phyloP scores from a whole-genome alignment of 148 eudicot genomes.

The Persicaria tinctoria region DNA sequence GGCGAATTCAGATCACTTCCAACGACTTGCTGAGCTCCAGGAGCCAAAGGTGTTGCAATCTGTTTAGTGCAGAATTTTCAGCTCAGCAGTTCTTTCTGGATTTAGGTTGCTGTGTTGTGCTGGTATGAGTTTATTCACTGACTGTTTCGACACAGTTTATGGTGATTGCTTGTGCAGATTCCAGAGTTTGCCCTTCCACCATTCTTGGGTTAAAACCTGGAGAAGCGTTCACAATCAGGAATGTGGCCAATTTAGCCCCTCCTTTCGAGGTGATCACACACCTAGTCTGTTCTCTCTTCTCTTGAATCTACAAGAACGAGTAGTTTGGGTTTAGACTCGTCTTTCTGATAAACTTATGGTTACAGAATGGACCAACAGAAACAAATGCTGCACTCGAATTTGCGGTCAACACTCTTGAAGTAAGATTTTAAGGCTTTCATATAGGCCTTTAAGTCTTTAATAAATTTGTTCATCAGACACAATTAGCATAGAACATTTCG shows the following conservation, averaged over 20 bases:
- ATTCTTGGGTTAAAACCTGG: constrained; percentile 90
- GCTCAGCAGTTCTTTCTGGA: not conserved
- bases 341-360: constrained; percentile 1
- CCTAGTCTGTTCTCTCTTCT: not conserved
- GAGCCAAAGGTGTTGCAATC: constrained; percentile 55
- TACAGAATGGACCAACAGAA: constrained; percentile 91
- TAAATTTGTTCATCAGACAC: no score
- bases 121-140: constrained; percentile 20
- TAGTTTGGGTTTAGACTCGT: not conserved
- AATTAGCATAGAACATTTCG: not conserved
- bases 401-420: constrained; percentile 77
- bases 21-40: constrained; percentile 63
- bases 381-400: constrained; percentile 96
- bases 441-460: no score
- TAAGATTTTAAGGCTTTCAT: constrained; percentile 20
- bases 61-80: no score
- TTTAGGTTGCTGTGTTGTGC: not conserved
- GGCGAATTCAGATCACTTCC: constrained; percentile 52
- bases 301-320: not conserved
- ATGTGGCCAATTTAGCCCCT: constrained; percentile 89
- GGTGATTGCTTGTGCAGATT: constrained; percentile 98
- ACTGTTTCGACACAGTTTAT: constrained; percentile 58
- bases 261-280: constrained; percentile 53
- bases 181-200: constrained; percentile 87
- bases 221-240: constrained; percentile 79